Evolutionary conservation across 768 basidiomycete species (phyloP).

Genomic region (Porpolomopsis calyptriformis): DNA sequence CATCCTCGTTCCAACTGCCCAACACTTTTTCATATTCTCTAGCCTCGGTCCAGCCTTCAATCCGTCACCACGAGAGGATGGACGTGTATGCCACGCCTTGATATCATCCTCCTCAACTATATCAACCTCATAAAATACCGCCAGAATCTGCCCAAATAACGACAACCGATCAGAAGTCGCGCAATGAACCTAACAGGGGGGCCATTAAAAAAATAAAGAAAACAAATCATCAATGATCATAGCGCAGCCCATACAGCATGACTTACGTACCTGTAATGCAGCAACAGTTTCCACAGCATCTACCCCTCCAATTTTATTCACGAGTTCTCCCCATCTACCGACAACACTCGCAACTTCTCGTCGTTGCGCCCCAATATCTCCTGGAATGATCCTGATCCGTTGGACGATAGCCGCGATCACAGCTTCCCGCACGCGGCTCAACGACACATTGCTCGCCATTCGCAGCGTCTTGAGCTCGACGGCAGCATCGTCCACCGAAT

Average conservation of each 20-base stretch:
- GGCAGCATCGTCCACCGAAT: slow-evolving; percentile 85
- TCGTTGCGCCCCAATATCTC: slow-evolving; percentile 47
- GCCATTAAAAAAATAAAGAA: slow-evolving; percentile 11
- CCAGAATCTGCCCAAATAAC: slow-evolving; percentile 78
- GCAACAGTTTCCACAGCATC: slow-evolving; percentile 74
- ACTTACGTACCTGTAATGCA: slow-evolving; percentile 74
- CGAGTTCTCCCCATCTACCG: slow-evolving; percentile 71
- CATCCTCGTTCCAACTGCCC: slow-evolving; percentile 62
- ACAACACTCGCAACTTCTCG: slow-evolving; percentile 55
- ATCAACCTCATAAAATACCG: slow-evolving; percentile 83
- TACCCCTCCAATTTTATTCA: slow-evolving; percentile 71
- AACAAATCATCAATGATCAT: no score
- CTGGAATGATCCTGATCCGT: slow-evolving; percentile 52
- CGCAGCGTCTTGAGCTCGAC: slow-evolving; percentile 94
- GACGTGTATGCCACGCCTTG: slow-evolving; percentile 68
- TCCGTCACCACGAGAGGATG: slow-evolving; percentile 43
- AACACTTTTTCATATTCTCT: slow-evolving; percentile 56
- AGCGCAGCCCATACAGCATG: no score
- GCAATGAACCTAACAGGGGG: slow-evolving; percentile 44
- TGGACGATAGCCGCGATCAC: slow-evolving; percentile 81
- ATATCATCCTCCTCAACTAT: slow-evolving; percentile 86
- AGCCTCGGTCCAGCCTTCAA: slow-evolving; percentile 27
- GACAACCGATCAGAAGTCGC: slow-evolving; percentile 50
- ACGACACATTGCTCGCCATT: slow-evolving; percentile 90
- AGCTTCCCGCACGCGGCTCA: slow-evolving; percentile 76